Percentiles rank a stretch among this genome's conserved stretches.
Evolutionary conservation across 1,284 basidiomycete genomes (phyloP).

Genomic region (Fomitopsis pinicola): DNA sequence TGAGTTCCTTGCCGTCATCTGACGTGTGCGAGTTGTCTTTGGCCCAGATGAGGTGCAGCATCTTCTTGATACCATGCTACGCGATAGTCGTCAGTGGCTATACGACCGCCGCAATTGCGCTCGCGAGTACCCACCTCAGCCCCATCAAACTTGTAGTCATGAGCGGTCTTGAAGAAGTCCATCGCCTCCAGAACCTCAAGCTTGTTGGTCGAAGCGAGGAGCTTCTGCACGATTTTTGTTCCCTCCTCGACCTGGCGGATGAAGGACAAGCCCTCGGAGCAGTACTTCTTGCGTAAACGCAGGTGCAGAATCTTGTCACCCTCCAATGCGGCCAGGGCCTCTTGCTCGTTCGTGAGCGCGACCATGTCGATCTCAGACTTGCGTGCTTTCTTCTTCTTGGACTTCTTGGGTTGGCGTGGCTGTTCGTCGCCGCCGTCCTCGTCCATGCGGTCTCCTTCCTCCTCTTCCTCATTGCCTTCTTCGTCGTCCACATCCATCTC

Average conservation of each 20-base stretch:
- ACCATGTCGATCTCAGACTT: constrained; percentile 67
- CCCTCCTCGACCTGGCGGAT: constrained; percentile 81
- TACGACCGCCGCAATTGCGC: not conserved
- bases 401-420: constrained; percentile 32
- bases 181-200: constrained; percentile 94
- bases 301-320: constrained; percentile 65
- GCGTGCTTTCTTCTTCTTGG: constrained; percentile 53
- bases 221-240: constrained; percentile 70
- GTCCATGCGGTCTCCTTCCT: constrained; percentile 31
- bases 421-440: constrained; percentile 30
- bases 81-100: not conserved
- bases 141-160: constrained; percentile 79
- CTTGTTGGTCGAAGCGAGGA: constrained; percentile 90
- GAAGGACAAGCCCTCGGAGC: constrained; percentile 83
- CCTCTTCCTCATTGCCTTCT: constrained; percentile 9
- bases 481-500: constrained; percentile 53
- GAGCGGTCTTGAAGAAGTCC: constrained; percentile 87
- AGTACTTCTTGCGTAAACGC: constrained; percentile 85
- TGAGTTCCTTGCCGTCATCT: constrained; percentile 85
- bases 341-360: constrained; percentile 63
- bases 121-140: constrained; percentile 53
- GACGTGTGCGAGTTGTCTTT: constrained; percentile 89
- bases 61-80: constrained; percentile 85
- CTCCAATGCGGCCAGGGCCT: constrained; percentile 61
- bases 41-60: constrained; percentile 97